phyloP scores from a whole-genome alignment of 2,329 filamentous ascomycete species.

The Pezicula rhizophila region DNA sequence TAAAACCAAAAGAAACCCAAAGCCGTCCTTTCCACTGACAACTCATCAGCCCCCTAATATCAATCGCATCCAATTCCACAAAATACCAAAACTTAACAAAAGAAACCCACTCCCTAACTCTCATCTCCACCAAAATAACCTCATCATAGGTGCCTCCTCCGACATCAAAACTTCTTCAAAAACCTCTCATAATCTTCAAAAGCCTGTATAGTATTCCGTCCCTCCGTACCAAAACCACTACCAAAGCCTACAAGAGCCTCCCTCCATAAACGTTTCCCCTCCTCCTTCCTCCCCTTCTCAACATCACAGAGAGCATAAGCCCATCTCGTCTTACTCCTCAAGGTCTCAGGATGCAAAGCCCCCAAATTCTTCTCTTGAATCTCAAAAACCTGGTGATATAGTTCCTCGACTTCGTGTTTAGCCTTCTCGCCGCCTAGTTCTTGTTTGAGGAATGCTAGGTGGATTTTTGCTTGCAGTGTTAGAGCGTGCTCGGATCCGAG shows the following conservation, averaged over 20 bases:
- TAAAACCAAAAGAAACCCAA: too few relatives aligned
- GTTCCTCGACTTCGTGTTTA: conserved; percentile 11
- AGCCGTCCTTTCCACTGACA: too few relatives aligned
- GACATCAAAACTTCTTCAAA: conserved; percentile 9
- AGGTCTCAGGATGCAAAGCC: conserved; percentile 19
- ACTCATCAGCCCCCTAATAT: too few relatives aligned
- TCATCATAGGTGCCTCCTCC: too few relatives aligned
- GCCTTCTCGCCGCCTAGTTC: conserved; percentile 12
- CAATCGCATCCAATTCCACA: too few relatives aligned
- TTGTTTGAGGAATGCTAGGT: conserved; percentile 17
- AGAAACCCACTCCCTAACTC: too few relatives aligned
- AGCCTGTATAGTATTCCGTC: conserved; percentile 14
- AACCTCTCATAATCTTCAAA: conserved; percentile 21
- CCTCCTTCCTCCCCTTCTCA: conserved; percentile 8
- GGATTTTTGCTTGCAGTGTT: conserved; percentile 16
- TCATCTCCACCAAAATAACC: too few relatives aligned
- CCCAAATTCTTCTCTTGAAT: conserved; percentile 16
- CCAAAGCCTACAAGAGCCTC: conserved; percentile 19
- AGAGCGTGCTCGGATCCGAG: conserved; percentile 19
- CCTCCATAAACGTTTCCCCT: conserved; percentile 18
- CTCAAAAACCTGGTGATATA: conserved; percentile 15
- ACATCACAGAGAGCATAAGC: conserved; percentile 15
- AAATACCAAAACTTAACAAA: too few relatives aligned
- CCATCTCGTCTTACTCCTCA: conserved; percentile 15
- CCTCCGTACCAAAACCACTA: conserved; percentile 17